Percentiles rank a stretch among this genome's conserved stretches.
Conservation (phyloP, 139 green algal species). For the Chlorella sp. region DNA sequence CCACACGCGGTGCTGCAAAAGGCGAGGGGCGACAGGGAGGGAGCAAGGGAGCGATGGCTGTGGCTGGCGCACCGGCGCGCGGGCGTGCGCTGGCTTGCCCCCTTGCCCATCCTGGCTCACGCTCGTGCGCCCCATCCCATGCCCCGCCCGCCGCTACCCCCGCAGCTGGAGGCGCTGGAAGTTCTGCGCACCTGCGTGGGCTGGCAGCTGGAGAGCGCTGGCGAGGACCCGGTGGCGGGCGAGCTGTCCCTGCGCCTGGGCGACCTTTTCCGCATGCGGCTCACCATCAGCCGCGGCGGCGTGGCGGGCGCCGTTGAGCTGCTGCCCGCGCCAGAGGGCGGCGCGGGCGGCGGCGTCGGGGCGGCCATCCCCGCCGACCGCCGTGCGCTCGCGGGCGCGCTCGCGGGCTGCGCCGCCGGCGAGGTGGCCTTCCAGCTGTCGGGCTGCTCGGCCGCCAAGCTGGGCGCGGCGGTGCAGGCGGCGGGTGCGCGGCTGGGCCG, state of each 20-base stretch:
- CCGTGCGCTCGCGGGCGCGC: slow-evolving; percentile 9
- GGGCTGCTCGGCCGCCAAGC: slow-evolving; percentile 3
- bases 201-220: slow-evolving; percentile 28
- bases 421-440: neutral
- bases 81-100: neutral
- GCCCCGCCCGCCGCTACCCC: neutral
- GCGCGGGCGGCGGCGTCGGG: neutral
- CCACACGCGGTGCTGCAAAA: slow-evolving; percentile 16
- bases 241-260: slow-evolving; percentile 23
- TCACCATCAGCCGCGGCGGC: neutral
- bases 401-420: slow-evolving; percentile 19
- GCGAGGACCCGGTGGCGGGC: neutral
- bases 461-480: slow-evolving; percentile 18
- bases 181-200: slow-evolving; percentile 17
- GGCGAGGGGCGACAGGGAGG: too few relatives aligned
- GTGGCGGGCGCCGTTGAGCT: neutral
- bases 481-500: slow-evolving; percentile 4
- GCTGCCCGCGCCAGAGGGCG: neutral
- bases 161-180: slow-evolving; percentile 29
- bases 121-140: neutral
- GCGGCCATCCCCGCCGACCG: slow-evolving; percentile 1
- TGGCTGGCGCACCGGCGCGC: neutral
- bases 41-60: too few relatives aligned
- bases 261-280: slow-evolving; percentile 28
- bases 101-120: neutral